Conservation (phyloP, 2,329 filamentous ascomycete genomes). For the Drechslera avenae region DNA sequence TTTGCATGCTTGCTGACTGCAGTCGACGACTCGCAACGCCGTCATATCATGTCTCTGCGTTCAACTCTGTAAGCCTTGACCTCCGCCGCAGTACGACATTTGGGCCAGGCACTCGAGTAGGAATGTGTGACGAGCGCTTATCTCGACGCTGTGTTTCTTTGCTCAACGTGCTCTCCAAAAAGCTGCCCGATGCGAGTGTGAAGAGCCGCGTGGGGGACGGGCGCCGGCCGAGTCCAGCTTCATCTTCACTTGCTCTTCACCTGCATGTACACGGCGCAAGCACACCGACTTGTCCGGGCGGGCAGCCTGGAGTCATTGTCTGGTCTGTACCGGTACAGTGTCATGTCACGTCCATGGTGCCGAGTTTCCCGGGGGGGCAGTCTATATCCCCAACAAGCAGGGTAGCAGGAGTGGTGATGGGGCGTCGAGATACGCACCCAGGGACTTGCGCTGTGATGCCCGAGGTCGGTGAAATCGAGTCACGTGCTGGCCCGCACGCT, state of each 20-base stretch:
- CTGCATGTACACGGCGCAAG: too few species aligned
- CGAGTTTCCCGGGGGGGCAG: not conserved
- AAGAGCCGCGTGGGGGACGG: conserved; percentile 12
- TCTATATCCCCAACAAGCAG: not conserved
- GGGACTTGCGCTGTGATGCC: not conserved
- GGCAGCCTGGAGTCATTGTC: not conserved
- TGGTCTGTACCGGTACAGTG: too few species aligned
- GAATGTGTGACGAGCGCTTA: conserved; percentile 17
- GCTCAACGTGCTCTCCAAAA: not conserved
- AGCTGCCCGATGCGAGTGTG: not conserved
- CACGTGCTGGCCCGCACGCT: not conserved
- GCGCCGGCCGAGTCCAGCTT: not conserved
- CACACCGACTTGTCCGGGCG: too few species aligned
- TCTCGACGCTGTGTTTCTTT: conserved; percentile 8
- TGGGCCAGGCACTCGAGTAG: conserved; percentile 4
- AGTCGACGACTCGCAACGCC: conserved; percentile 15
- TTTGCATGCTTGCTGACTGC: conserved; percentile 10
- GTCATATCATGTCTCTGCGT: conserved; percentile 6
- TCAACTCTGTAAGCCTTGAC: conserved; percentile 10
- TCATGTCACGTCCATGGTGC: not conserved
- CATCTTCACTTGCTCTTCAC: not conserved
- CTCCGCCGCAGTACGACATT: conserved; percentile 21
- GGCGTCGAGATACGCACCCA: not conserved
- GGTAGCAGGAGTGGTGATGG: not conserved
- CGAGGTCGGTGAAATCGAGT: not conserved